phyloP scores from a whole-genome alignment of 768 basidiomycete species.

The Leucogyrophana mollusca region DNA sequence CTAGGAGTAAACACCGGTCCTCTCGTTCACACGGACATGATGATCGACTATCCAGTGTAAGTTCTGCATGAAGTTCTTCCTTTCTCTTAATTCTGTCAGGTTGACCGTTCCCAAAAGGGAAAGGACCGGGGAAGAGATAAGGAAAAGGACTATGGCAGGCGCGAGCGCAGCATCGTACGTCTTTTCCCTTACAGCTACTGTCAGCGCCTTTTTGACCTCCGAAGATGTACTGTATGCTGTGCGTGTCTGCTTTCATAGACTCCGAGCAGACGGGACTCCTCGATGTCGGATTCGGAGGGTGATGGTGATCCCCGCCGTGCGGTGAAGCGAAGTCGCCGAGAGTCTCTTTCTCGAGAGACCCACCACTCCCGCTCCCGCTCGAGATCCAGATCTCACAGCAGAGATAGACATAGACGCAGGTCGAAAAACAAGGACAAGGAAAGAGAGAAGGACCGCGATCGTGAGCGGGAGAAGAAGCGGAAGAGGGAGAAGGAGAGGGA shows the following conservation, averaged over 20 bases:
- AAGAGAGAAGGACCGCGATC: slow-evolving; percentile 9
- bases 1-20: slow-evolving; percentile 14
- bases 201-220: slow-evolving; percentile 17
- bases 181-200: background rate
- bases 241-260: slow-evolving; percentile 19
- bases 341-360: slow-evolving; percentile 18
- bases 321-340: slow-evolving; percentile 14
- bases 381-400: slow-evolving; percentile 27
- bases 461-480: slow-evolving; percentile 31
- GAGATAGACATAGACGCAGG: slow-evolving; percentile 21
- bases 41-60: background rate
- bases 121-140: too few relatives aligned
- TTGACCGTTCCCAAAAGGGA: too few relatives aligned
- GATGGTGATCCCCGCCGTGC: slow-evolving; percentile 8
- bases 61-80: background rate
- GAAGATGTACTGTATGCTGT: slow-evolving; percentile 15
- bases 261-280: slow-evolving; percentile 17
- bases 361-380: slow-evolving; percentile 14
- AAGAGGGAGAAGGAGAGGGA: slow-evolving; percentile 35
- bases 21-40: slow-evolving; percentile 5
- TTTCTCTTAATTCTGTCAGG: too few relatives aligned
- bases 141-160: too few relatives aligned
- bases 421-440: slow-evolving; percentile 22
- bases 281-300: slow-evolving; percentile 12
- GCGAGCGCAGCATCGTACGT: slow-evolving; percentile 30